Evolutionary conservation across 2,329 filamentous ascomycete species (phyloP), one percentile per base, ranked within the genome.

Genomic region (Phialemoniopsis sp.): DNA sequence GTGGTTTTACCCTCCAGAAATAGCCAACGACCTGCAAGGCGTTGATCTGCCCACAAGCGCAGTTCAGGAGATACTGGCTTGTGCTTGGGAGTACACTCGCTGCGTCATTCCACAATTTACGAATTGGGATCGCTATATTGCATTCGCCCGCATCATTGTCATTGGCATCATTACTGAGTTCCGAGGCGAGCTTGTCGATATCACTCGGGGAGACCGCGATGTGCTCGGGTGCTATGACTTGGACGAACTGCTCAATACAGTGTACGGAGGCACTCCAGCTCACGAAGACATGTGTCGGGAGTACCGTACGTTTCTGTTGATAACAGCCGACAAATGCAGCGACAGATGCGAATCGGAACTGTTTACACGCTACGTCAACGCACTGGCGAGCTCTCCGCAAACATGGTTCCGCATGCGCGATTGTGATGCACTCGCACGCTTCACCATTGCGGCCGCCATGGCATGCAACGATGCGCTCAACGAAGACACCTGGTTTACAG

Each of bases 341-440:
- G 21, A 37, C 13, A 32, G 38, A 0, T 36, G 39, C 5, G 14
- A 43, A 31, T 39, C 38, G 2, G 45, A 53, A 32, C 42, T 58
- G 8, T 61, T 60, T 45, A 45, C 43, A 2, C 50, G 52, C 26
- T 61, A 62, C 37, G 47, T 52, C 13, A 45, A 50, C 26, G 49
- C 46, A 2, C 47, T 63, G 3, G 49, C 52, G 10, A 30, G 37
- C 8, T 50, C 47, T 1, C 58, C 59, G 0, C 30, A 43, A 33
- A 37, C 40, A 13, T 57, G 55, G 54, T 61, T 62, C 46, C 57
- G 58, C 8, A 40, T 60, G 30, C 55, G 58, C 9, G 59, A 62
- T 42, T 49, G 47, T 28, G 58, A 63, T 42, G 57, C 55, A 13
- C 43, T 62, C 2, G 45, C 45, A 12, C 51, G 59, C 14, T 60